phyloP scores from a whole-genome alignment of 257 asterid species.

The Perilla frutescens region DNA sequence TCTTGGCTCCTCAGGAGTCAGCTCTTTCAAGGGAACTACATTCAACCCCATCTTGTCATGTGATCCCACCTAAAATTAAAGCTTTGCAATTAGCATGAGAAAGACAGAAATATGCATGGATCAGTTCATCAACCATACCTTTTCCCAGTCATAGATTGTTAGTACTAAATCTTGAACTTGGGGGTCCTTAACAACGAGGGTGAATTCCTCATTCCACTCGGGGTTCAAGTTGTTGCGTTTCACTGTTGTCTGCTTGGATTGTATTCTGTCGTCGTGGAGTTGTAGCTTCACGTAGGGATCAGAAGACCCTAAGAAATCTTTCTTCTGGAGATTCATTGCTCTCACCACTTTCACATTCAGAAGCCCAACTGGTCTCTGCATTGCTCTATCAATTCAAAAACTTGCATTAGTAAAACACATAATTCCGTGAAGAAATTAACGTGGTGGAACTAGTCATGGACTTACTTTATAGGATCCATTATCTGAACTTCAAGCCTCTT shows the following conservation, averaged over 20 bases:
- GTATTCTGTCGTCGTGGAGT: conserved; percentile 63
- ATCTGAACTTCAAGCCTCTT: conserved; percentile 86
- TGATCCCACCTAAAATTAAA: conserved; percentile 60
- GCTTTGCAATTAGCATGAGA: neutral
- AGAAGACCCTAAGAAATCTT: conserved; percentile 80
- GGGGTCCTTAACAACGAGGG: conserved; percentile 76
- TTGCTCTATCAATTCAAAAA: conserved; percentile 59
- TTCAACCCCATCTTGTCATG: conserved; percentile 84
- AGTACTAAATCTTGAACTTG: conserved; percentile 57
- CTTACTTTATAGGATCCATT: conserved; percentile 83
- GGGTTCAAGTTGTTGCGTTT: conserved; percentile 82
- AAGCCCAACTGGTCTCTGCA: conserved; percentile 80
- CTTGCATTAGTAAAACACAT: neutral
- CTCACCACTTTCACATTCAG: conserved; percentile 63
- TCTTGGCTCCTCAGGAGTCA: conserved; percentile 68
- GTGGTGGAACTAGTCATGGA: neutral
- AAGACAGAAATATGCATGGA: neutral
- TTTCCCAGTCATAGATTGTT: conserved; percentile 76
- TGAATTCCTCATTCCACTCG: conserved; percentile 94
- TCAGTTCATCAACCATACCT: conserved; percentile 43
- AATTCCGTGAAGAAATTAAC: neutral
- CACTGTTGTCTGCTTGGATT: conserved; percentile 74
- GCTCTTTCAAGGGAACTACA: conserved; percentile 54
- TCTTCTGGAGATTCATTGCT: conserved; percentile 85
- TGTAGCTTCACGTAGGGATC: conserved; percentile 87